Evolutionary conservation across 2,329 filamentous ascomycete genomes (phyloP), one percentile per base, ranked within the genome.

Genomic region (Xylariaceae sp.): DNA sequence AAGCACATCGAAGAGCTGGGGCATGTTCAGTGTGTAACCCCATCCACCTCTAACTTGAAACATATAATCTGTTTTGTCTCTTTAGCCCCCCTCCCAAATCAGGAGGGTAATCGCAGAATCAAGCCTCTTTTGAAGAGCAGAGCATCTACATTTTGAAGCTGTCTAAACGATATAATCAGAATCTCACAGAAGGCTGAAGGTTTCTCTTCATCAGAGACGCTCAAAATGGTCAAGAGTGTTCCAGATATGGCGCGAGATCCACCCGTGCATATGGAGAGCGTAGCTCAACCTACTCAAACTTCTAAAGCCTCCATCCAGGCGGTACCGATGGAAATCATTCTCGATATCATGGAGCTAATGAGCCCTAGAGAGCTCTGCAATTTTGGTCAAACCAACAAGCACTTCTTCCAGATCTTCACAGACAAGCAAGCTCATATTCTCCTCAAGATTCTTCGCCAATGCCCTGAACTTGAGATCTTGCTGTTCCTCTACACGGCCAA

Each of bases 321-420:
- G 8, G 9, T 77, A 40, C 79, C 80, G 0, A 67, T 73, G 3
- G 81, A 83, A 60, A 72, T 80, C 15, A 62, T 80, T 2, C 64
- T 81, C 9, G 74, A 79, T 16, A 75, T 82, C 20, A 78, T 78
- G 59, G 73, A 74, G 24, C 58, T 74, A 15, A 67, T 82, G 44
- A 72, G 78, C 49, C 53, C 80, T 1, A 59, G 67, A 2, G 74
- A 73, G 20, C 69, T 77, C 29, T 73, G 72, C 45, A 69, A 68
- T 26, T 68, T 78, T 26, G 74, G 68, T n/a, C 60, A 66, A 11
- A 62, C 68, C 2, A 77, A 72, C 57, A 72, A 68, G 23, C 66
- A 65, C 1, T 70, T 81, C 13, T 65, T 70, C 13, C 57, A 65
- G 3, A 70, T 82, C n/a, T 77, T 79, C 45, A 62, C 66, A 7